Conservation (phyloP, 1,284 basidiomycete genomes). For the Sporisorium graminicola region DNA sequence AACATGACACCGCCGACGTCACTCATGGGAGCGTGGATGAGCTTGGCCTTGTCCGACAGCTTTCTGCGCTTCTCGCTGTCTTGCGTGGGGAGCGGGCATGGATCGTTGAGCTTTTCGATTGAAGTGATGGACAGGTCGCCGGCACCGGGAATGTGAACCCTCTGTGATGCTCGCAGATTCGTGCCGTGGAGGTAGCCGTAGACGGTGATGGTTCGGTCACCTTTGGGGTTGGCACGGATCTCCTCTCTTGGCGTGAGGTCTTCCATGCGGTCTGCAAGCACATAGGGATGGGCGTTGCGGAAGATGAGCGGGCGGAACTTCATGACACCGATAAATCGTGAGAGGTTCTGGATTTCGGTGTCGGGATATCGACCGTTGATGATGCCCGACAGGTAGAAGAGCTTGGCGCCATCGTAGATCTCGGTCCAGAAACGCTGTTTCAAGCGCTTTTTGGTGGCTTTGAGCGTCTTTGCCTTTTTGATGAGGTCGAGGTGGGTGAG, state of each 20-base stretch:
- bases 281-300: slow-evolving; percentile 93
- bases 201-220: slow-evolving; percentile 88
- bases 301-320: slow-evolving; percentile 98
- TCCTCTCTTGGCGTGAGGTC: slow-evolving; percentile 91
- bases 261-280: slow-evolving; percentile 94
- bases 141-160: slow-evolving; percentile 92
- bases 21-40: slow-evolving; percentile 98
- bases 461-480: slow-evolving; percentile 88
- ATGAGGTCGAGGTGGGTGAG: slow-evolving; percentile 97
- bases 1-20: slow-evolving; percentile 97
- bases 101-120: slow-evolving; percentile 85
- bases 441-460: slow-evolving; percentile 90
- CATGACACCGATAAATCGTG: slow-evolving; percentile 92
- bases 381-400: slow-evolving; percentile 97
- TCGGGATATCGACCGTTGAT: slow-evolving; percentile 99
- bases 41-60: slow-evolving; percentile 93
- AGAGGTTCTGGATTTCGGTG: slow-evolving; percentile 93
- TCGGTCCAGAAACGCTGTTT: slow-evolving; percentile 99
- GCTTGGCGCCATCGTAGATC: slow-evolving; percentile 97
- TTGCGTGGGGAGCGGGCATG: slow-evolving; percentile 91
- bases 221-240: slow-evolving; percentile 85
- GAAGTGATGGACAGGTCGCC: slow-evolving; percentile 83
- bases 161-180: slow-evolving; percentile 75
- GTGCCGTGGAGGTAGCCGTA: slow-evolving; percentile 88
- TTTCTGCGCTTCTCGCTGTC: slow-evolving; percentile 93